Percentiles rank a stretch among this genome's conserved stretches.
phyloP scores from a whole-genome alignment of 108 stramenopile genomes.

The Nitzschia inconspicua region DNA sequence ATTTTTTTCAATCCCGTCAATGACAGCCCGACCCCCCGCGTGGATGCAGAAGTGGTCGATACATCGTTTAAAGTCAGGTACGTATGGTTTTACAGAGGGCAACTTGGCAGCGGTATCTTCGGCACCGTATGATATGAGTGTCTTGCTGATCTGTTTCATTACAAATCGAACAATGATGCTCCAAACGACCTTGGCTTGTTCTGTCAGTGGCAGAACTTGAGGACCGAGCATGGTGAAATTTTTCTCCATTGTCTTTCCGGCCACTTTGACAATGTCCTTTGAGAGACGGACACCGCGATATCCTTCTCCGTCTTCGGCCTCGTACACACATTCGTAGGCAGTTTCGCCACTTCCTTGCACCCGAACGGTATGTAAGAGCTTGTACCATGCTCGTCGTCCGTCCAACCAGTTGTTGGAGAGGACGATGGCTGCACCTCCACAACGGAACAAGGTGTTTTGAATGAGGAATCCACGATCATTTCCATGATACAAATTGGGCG shows the following conservation, averaged over 20 bases:
- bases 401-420: constrained; percentile 93
- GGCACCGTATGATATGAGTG: constrained; percentile 27
- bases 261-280: constrained; percentile 97
- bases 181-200: constrained; percentile 86
- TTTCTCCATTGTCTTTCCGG: constrained; percentile 96
- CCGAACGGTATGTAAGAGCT: constrained; percentile 93
- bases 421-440: constrained; percentile 97
- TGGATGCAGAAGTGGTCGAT: constrained; percentile 99
- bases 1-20: constrained; percentile 98
- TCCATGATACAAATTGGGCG: constrained; percentile 96
- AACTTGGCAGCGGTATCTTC: constrained; percentile 57
- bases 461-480: constrained; percentile 93
- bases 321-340: constrained; percentile 91
- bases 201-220: constrained; percentile 87
- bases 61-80: constrained; percentile 96
- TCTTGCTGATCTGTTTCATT: constrained; percentile 46
- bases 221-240: constrained; percentile 96
- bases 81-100: constrained; percentile 73
- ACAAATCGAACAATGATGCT: constrained; percentile 49
- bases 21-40: constrained; percentile 95
- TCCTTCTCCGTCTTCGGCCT: constrained; percentile 82
- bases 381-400: constrained; percentile 95
- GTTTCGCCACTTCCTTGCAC: constrained; percentile 89
- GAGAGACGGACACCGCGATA: constrained; percentile 88
- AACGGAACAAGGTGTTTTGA: constrained; percentile 98